phyloP scores from a whole-genome alignment of 495 filamentous ascomycete genomes.

The Penicillium steckii region DNA sequence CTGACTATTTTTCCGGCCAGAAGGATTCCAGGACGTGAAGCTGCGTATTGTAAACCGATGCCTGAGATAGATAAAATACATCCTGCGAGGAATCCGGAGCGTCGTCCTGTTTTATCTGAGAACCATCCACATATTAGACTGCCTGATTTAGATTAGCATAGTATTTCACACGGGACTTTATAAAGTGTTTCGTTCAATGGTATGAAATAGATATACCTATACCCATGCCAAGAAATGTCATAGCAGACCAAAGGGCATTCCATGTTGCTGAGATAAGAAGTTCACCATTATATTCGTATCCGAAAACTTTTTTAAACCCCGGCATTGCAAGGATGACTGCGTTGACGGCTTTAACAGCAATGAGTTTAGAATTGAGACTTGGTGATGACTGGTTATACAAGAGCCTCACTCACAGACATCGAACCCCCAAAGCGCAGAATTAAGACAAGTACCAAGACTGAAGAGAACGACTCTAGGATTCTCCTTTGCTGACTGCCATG shows the following conservation, averaged over 20 bases:
- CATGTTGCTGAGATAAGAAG: constrained; percentile 7
- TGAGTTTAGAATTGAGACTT: not conserved
- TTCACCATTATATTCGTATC: constrained; percentile 5
- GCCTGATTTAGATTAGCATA: too few species aligned
- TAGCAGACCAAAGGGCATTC: constrained; percentile 10
- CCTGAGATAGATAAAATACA: constrained; percentile 1
- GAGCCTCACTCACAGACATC: constrained; percentile 1
- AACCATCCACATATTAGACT: constrained; percentile 7
- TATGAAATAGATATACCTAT: not conserved
- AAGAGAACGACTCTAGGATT: constrained; percentile 8
- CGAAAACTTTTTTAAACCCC: constrained; percentile 10
- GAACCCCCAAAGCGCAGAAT: constrained; percentile 11
- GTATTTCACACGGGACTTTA: not conserved
- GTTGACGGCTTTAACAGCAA: constrained; percentile 1
- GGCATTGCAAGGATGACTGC: constrained; percentile 4
- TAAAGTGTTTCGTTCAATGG: not conserved
- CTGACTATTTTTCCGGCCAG: constrained; percentile 9
- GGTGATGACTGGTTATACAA: not conserved
- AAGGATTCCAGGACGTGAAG: constrained; percentile 3
- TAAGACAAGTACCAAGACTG: constrained; percentile 4
- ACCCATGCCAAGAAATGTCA: constrained; percentile 10
- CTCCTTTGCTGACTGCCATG: constrained; percentile 7
- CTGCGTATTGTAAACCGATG: constrained; percentile 8
- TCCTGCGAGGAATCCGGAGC: constrained; percentile 1
- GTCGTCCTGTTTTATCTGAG: constrained; percentile 3